A percentile compares a stretch with the other conserved stretches of the same genome.
Conservation (phyloP, 2,329 filamentous ascomycete genomes). For the Apiospora aurea region DNA sequence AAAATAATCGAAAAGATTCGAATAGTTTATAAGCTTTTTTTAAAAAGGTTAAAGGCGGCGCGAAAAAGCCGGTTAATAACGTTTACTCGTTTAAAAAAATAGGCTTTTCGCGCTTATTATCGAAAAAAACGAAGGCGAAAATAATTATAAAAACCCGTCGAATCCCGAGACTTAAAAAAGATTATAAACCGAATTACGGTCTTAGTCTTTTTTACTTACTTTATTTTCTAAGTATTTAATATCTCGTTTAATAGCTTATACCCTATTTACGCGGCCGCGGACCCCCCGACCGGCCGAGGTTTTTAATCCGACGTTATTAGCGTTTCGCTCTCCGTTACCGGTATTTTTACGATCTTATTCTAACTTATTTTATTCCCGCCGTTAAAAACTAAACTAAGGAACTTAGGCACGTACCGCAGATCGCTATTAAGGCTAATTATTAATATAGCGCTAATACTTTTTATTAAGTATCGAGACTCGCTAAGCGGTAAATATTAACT, state of each 20-base stretch:
- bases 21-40: conserved; percentile 42
- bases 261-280: conserved; percentile 85
- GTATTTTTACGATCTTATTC: conserved; percentile 85
- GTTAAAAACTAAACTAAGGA: conserved; percentile 80
- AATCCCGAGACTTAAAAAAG: conserved; percentile 58
- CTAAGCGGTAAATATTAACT: conserved; percentile 71
- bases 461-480: conserved; percentile 78
- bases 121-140: conserved; percentile 52
- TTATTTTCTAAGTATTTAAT: conserved; percentile 93
- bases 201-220: conserved; percentile 81
- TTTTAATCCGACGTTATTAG: conserved; percentile 84
- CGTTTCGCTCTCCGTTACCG: conserved; percentile 82
- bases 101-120: conserved; percentile 35
- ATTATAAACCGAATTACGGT: conserved; percentile 83
- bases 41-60: conserved; percentile 30
- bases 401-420: conserved; percentile 81
- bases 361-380: conserved; percentile 86
- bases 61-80: conserved; percentile 25
- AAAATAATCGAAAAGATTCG: conserved; percentile 41
- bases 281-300: conserved; percentile 78
- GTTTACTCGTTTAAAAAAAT: conserved; percentile 29
- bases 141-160: conserved; percentile 49
- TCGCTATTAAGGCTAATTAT: conserved; percentile 81
- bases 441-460: conserved; percentile 88
- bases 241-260: conserved; percentile 96